Evolutionary conservation across 2,329 filamentous ascomycete species (phyloP), one percentile per base, ranked within the genome.

Genomic region (Pseudocercospora fuligena): DNA sequence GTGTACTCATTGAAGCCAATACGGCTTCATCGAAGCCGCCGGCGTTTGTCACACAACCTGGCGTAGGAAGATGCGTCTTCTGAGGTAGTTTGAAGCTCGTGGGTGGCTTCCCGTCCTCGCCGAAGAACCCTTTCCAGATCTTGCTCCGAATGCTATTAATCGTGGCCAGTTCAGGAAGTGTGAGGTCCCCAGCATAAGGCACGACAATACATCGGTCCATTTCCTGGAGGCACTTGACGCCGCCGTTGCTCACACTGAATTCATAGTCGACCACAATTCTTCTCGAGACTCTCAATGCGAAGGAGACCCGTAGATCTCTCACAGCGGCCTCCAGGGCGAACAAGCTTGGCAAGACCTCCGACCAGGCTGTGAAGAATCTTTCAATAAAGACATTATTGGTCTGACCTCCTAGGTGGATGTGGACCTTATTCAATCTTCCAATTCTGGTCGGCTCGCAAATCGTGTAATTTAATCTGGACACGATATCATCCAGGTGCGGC

Each of bases 361-460:
- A 31, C 69, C 69, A 70, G 8, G 66, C 64, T 1, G 60, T 58
- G 31, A 64, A 67, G 62, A 70, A 65, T 6, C 69, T 60, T 14
- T 69, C 69, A 7, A 67, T n/a, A 49, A 70, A 70, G 5, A 65
- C 63, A 27, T 69, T 65, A 23, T 67, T 65, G 5, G 61, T 69
- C 31, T 67, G 66, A 5, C 61, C 64, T 5, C 69, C 66, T 3
- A 70, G 57, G 27, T 70, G 61, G 23, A 70, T 53, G 19, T 67
- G 66, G 3, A 70, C 69, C 25, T 33, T 62, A 9, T 67, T 60
- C 25, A 70, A 33, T 23, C 51, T 54, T 16, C 46, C 43, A 6
- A 63, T 27, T 14, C 60, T 47, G n/a, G 31, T 21, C 21, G 23
- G 25, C 11, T 63, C 60, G 14, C 51, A 61, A 1, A 70, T 12